Percentiles rank a stretch among this genome's conserved stretches.
Evolutionary conservation across 495 filamentous ascomycete genomes (phyloP).

Genomic region (Letharia lupina): DNA sequence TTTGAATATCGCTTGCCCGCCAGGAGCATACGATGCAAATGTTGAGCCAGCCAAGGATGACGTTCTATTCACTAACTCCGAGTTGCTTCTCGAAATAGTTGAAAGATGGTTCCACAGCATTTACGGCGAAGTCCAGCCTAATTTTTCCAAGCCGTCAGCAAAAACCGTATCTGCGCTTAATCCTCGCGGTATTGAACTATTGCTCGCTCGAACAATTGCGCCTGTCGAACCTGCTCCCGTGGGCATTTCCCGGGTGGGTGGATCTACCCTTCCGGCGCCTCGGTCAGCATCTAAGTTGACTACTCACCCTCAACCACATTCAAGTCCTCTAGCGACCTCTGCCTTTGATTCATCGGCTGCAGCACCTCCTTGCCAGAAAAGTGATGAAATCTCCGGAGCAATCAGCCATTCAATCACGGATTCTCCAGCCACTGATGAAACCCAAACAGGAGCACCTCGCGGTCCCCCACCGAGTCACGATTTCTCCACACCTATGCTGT

Average conservation of each 20-base stretch:
- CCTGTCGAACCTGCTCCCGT: slow-evolving; percentile 3
- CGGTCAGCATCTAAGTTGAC: not conserved
- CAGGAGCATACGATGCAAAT: slow-evolving; percentile 73
- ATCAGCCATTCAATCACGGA: not conserved
- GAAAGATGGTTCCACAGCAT: slow-evolving; percentile 46
- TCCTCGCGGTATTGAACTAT: slow-evolving; percentile 25
- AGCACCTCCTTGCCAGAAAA: not conserved
- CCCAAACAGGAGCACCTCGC: not conserved
- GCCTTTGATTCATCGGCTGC: not conserved
- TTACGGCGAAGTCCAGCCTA: slow-evolving; percentile 42
- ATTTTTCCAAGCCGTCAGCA: slow-evolving; percentile 10
- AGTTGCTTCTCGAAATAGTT: slow-evolving; percentile 42
- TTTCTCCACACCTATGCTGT: no score
- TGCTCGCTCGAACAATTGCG: slow-evolving; percentile 28
- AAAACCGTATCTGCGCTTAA: not conserved
- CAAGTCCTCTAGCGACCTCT: not conserved
- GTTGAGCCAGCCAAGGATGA: slow-evolving; percentile 89
- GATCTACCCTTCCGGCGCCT: not conserved
- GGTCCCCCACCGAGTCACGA: not conserved
- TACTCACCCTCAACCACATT: not conserved
- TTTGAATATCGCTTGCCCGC: slow-evolving; percentile 63
- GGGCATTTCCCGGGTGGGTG: not conserved
- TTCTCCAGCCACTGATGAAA: not conserved
- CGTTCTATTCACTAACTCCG: slow-evolving; percentile 63
- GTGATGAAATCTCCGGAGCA: not conserved